Evolutionary conservation across 306 rosid species (phyloP).

Genomic region (Vigna angularis): DNA sequence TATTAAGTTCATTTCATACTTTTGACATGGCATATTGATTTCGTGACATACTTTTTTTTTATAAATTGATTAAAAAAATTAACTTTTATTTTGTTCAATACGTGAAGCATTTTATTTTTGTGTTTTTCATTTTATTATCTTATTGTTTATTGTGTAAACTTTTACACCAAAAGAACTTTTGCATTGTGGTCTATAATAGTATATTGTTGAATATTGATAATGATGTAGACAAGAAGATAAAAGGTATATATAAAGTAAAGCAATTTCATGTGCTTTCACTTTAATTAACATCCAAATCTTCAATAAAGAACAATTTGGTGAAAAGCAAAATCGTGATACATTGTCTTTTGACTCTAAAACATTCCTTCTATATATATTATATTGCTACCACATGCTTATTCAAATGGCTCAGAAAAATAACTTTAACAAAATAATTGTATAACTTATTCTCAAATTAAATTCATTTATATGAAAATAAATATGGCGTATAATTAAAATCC

Average conservation of each 20-base stretch:
- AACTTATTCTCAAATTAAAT: background rate
- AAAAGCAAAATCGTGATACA: background rate
- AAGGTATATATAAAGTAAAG: background rate
- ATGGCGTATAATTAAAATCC: background rate
- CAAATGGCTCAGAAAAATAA: background rate
- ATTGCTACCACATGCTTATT: background rate
- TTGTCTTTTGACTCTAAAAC: conserved; percentile 7
- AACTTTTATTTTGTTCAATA: background rate
- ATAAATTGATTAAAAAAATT: no score
- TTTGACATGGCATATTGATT: no score
- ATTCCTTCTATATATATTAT: background rate
- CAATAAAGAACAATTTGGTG: background rate
- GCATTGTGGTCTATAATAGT: background rate
- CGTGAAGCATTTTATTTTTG: background rate
- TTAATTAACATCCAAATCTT: background rate
- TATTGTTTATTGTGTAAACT: background rate
- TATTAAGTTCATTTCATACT: no score
- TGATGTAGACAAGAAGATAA: no score
- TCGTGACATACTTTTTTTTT: no score
- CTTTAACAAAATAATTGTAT: background rate
- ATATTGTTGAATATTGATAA: background rate
- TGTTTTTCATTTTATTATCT: background rate
- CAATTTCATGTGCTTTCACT: conserved; percentile 8
- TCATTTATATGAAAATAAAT: background rate
- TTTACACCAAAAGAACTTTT: background rate